Evolutionary conservation across 1,284 basidiomycete genomes (phyloP), one percentile per base, ranked within the genome.

Genomic region (Pseudozyma pruni): DNA sequence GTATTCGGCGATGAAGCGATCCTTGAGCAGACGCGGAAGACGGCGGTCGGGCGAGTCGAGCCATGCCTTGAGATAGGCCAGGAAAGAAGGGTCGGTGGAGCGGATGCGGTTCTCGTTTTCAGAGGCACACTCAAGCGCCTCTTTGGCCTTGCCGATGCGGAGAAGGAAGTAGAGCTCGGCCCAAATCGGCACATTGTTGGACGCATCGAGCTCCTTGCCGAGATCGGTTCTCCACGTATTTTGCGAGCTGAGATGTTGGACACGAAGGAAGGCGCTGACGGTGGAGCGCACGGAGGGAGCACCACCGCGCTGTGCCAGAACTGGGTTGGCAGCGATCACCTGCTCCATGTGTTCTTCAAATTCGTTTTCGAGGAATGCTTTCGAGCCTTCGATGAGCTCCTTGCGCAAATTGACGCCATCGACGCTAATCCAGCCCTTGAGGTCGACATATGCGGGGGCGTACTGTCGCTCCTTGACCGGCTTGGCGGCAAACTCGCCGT

Each of bases 141-240:
- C 93, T 38, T 87, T 84, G 11, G 86, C 82, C 80, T 94, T 89
- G 1, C 95, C 96, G 2, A 90, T 90, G 25, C 95, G 89, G 8
- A 98, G 86, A 9, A 98, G 87, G 83, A 91, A 93, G 84, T 92
- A 98, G 37, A 96, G 83, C 59, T 91, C 89, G 13, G 94, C 94
- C 94, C 94, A 99, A 14, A 98, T 78, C 7, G 94, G 93, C 74
- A 62, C 66, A 37, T 74, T 60, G 42, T 59, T 72, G 44, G 57
- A 50, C 1, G 49, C 39, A 33, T 76, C 74, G 31, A 79, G 56
- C 51, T 79, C 78, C 23, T 63, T 71, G 42, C 68, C 71, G 25
- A 82, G 59, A 13, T 76, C 78, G 27, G 66, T 50, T 11, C 67
- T 37, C 80, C 80, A 82, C 20, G 67, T 51, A 13, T 73, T 69